Base-by-base conservation (phyloP, 768 basidiomycete species). In the Mrakia blollopis region DNA sequence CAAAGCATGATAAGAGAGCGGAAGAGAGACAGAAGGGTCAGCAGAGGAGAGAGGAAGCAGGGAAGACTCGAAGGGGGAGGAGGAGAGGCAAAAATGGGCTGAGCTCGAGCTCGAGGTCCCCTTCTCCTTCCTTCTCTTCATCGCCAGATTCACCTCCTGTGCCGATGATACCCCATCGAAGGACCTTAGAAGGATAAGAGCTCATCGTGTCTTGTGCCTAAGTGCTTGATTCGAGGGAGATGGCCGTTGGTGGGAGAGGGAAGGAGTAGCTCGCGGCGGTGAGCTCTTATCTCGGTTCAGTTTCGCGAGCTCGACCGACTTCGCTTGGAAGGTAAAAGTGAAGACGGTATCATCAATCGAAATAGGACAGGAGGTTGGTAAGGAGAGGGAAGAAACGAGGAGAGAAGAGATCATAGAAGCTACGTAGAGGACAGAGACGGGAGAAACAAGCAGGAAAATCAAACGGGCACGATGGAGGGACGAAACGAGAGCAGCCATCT, bases 161-260 rank as follows among this genome's bases (percentile, higher is more conserved):
- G 16, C 92, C 91, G 78, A 96, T 90, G 79, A 94, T 91, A n/a
- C 93, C 93, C 93, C 93, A 94, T 75, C 88, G 88, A 30, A 41
- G n/a, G 16, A 37, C 23, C 23, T 37, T 30, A 32, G 62, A 5
- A 3, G 65, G 37, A 39, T 39, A 39, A 30, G 35, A 1, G 57
- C 25, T n/a, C 57, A 68, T 39, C 21, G 25, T 35, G 37, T 7
- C 8, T 13, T 35, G 65, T 3, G 39, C 18, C 10, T 18, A 11
- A 11, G 44, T 44, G 10, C 44, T 13, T 9, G 44, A 44, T n/a
- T n/a, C n/a, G n/a, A n/a, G n/a, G 44, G 44, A 44, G 14, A 44
- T 9, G 44, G 39, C 39, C 4, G 11, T 41, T 41, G 39, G 6
- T 41, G 7, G 18, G 16, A 21, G 18, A 21, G 47, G 37, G 65